A percentile compares a stretch with the other conserved stretches of the same genome.
phyloP scores from a whole-genome alignment of 1,284 basidiomycete species.

The Rhodotorula sp. region DNA sequence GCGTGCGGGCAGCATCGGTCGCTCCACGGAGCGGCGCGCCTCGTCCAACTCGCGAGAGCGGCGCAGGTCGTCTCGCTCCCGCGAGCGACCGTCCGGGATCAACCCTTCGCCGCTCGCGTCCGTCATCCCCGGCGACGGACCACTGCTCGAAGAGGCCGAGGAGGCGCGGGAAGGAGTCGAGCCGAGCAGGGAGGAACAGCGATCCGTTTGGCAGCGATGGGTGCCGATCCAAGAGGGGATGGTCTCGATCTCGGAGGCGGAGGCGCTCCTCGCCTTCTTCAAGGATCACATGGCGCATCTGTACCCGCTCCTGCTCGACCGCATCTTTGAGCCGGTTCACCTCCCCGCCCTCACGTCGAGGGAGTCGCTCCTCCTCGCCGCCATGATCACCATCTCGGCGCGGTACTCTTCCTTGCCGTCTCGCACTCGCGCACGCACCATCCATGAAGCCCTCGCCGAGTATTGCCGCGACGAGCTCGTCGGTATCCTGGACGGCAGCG shows the following conservation, averaged over 20 bases:
- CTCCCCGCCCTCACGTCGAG: slow-evolving; percentile 30
- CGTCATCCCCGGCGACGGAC: not conserved
- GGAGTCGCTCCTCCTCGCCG: slow-evolving; percentile 35
- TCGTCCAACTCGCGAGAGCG: not conserved
- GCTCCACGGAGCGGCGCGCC: not conserved
- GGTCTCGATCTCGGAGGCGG: slow-evolving; percentile 29
- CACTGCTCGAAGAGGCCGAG: not conserved
- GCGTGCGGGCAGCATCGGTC: not conserved
- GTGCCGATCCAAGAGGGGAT: slow-evolving; percentile 31
- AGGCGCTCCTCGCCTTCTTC: slow-evolving; percentile 34
- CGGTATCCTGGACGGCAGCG: slow-evolving; percentile 28
- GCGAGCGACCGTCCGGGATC: not conserved
- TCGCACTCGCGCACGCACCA: slow-evolving; percentile 16
- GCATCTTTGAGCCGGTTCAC: slow-evolving; percentile 29
- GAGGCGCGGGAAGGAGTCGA: not conserved
- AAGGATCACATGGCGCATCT: slow-evolving; percentile 33
- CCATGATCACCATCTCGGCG: slow-evolving; percentile 38
- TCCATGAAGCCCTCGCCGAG: slow-evolving; percentile 32
- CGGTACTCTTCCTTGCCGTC: slow-evolving; percentile 31
- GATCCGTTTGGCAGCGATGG: slow-evolving; percentile 29
- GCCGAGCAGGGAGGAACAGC: not conserved
- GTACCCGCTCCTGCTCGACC: slow-evolving; percentile 37
- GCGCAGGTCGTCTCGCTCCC: not conserved
- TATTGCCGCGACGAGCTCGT: slow-evolving; percentile 30
- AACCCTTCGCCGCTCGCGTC: slow-evolving; percentile 1